Conservation (phyloP, 2,329 filamentous ascomycete genomes). For the Eutypella sp. region DNA sequence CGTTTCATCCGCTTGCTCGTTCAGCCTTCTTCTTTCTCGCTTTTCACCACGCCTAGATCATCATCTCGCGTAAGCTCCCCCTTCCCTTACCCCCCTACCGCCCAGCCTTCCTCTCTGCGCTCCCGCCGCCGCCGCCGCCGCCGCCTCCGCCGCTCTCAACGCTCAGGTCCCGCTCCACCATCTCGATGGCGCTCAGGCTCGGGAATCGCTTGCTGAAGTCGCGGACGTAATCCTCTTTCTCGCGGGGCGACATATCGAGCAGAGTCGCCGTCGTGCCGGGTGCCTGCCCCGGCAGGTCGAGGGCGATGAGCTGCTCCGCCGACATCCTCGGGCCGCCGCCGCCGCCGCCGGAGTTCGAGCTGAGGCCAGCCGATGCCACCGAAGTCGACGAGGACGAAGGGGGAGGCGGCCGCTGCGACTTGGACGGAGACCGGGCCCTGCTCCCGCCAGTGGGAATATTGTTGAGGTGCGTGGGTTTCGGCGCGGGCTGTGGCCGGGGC, state of each 20-base stretch:
- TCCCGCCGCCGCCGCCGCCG: neutral
- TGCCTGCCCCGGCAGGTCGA: constrained; percentile 44
- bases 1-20: no score
- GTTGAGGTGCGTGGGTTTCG: constrained; percentile 58
- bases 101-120: neutral
- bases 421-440: constrained; percentile 43
- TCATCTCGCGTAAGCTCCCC: neutral
- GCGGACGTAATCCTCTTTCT: constrained; percentile 60
- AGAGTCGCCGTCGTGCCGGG: no score
- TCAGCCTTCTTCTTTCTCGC: neutral
- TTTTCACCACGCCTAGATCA: neutral
- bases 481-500: constrained; percentile 50
- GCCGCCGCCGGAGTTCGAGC: constrained; percentile 1
- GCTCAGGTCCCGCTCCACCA: constrained; percentile 67
- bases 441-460: constrained; percentile 43
- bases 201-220: constrained; percentile 84
- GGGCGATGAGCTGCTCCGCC: constrained; percentile 37
- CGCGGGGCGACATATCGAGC: constrained; percentile 51
- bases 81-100: neutral
- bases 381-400: no score
- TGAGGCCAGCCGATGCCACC: no score
- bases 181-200: constrained; percentile 77
- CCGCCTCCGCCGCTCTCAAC: constrained; percentile 26
- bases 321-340: constrained; percentile 18
- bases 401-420: constrained; percentile 27